Evolutionary conservation across 768 basidiomycete species (phyloP), one percentile per base, ranked within the genome.

Genomic region (Strobilomyces confusus): DNA sequence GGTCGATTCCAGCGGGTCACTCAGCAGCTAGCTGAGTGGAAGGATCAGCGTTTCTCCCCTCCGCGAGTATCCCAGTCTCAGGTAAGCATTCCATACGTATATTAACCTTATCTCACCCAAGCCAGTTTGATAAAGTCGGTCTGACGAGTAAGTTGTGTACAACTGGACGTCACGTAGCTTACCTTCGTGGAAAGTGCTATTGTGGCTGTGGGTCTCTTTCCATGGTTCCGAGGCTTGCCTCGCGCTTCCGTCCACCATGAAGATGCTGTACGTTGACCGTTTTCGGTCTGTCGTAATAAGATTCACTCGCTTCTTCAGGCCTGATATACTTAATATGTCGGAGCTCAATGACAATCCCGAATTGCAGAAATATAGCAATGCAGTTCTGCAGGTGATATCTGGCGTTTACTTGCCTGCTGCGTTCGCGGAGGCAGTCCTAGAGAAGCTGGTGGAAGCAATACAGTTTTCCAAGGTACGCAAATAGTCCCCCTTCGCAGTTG

Each of bases 301-400:
- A 32, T 36, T 48, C 40, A 22, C 58, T 55, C 46, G 56, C 46
- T 50, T 58, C 47, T 48, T 33, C 63, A 94, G 92, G 65, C 91
- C 91, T 34, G 90, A 92, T 67, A 87, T 92, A 53, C 79, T 95
- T 64, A 85, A 83, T 56, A 91, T 95, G 87, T 85, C 91, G 51
- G 93, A 95, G 63, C 78, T 95, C 52, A 92, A 87, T 64, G 93
- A 95, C 63, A 86, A 78, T 67, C 75, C 84, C 9, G 93, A 95
- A 52, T 68, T 95, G 52, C 91, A 92, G 67, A 77, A 80, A 29
- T 89, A 89, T 62, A 87, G 89, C 59, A 83, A 86, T 44, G 85
- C 84, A 5, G 85, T 93, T 12, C 72, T 95, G 42, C 89, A 90
- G 58, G 82, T 91, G 53, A 75, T 95, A 46, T 92, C 92, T 15